Base-by-base conservation (phyloP, 179 eudicot genomes). In the Actinidia arguta region DNA sequence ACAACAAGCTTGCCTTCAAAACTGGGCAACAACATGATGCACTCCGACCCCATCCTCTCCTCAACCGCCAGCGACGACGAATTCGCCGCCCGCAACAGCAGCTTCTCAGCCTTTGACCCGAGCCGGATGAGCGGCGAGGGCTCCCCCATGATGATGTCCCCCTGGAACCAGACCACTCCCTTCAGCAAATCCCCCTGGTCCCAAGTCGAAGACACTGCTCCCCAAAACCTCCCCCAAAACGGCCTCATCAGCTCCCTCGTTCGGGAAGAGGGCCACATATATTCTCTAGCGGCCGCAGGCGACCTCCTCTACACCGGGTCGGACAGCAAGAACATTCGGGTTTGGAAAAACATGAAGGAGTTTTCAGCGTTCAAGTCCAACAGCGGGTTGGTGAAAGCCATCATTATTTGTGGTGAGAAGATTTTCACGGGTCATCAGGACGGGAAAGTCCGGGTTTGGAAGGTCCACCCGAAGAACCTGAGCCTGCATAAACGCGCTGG, bases 341-440 rank as follows among this genome's bases (percentile, higher is more conserved):
- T 94, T 0, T 94, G 97, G 98, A 92, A 91, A 79, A 89, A 87
- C 56, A 87, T 92, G 76, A 91, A 89, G 71, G 98, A 94, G 63
- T 94, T 78, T 62, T 85, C 96, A 0, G 95, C 95, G 9, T 94
- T 94, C 80, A 94, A 94, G 78, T 89, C 97, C 36, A 93, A 91
- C 31, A 91, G 94, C 17, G 98, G 98, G 0, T 76, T 94, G 54
- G 98, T 94, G 1, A 94, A 94, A 55, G 93, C 97, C 0, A 94
- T 94, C 6, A 91, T 94, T 0, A 89, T 94, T 13, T 82, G 91
- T 0, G 93, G 89, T 4, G 92, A 88, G 9, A 90, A 88, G 74
- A 94, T 94, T 17, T 94, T 93, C 71, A 92, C 98, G 2, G 97
- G 98, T 1, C 98, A 94, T 58, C 98, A 93, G 72, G 97, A 93